A percentile compares a stretch with the other conserved stretches of the same genome.
phyloP scores from a whole-genome alignment of 2,329 filamentous ascomycete genomes.

The Sarocladium oryzae region DNA sequence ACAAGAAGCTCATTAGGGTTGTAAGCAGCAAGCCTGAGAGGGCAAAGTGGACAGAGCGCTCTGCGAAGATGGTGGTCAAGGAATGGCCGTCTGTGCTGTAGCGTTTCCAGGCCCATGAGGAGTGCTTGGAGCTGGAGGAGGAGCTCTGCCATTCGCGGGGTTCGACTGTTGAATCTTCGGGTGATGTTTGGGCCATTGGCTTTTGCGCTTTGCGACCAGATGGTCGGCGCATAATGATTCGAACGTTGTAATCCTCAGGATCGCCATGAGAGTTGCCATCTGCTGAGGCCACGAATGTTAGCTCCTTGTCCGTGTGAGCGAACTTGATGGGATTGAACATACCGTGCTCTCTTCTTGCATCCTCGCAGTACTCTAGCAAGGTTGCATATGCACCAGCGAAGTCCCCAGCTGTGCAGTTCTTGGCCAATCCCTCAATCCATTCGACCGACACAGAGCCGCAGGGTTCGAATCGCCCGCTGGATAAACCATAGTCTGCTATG shows the following conservation, averaged over 20 bases:
- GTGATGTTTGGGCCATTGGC: not conserved
- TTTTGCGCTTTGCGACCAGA: not conserved
- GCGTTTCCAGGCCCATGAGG: not conserved
- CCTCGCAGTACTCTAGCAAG: not conserved
- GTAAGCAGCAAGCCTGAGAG: constrained; percentile 1
- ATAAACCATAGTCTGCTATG: not conserved
- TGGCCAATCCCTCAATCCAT: not conserved
- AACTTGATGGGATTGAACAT: too few relatives aligned
- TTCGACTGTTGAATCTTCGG: not conserved
- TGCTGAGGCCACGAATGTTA: not conserved
- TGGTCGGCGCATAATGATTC: not conserved
- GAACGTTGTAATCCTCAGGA: not conserved
- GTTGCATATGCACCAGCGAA: not conserved
- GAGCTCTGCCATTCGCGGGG: not conserved
- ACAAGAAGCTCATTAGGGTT: constrained; percentile 1
- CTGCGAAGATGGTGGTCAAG: not conserved
- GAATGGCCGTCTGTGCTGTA: not conserved
- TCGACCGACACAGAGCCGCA: not conserved
- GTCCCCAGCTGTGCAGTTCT: not conserved
- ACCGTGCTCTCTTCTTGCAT: not conserved
- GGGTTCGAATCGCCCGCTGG: not conserved
- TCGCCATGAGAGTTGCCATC: not conserved
- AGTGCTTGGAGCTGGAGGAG: not conserved
- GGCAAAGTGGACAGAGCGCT: constrained; percentile 1
- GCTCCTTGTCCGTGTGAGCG: not conserved